Percentiles rank a stretch among this genome's conserved stretches.
Conservation (phyloP, 768 basidiomycete species). For the Suillus alpinus region DNA sequence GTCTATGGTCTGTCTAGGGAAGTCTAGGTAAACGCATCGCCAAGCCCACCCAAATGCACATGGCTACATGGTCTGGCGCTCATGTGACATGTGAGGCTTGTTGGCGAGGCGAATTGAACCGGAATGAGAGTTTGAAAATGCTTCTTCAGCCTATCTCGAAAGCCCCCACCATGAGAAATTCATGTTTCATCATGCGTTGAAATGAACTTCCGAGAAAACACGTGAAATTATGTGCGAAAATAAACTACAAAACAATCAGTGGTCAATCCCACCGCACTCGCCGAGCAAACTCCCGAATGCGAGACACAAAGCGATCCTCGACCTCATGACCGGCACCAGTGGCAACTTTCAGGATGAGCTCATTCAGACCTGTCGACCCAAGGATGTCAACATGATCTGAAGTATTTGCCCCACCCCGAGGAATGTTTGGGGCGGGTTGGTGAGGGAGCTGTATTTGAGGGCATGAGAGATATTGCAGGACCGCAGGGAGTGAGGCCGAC, state of each 20-base stretch:
- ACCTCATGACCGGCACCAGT: constrained; percentile 79
- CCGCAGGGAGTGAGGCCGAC: constrained; percentile 12
- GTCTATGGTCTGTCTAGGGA: not conserved
- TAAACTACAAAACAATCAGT: not conserved
- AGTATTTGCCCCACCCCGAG: constrained; percentile 88
- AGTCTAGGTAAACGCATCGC: not conserved
- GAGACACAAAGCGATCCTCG: constrained; percentile 66
- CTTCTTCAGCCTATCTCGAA: not conserved
- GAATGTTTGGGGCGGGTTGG: constrained; percentile 66
- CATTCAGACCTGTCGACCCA: constrained; percentile 78
- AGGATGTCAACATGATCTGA: constrained; percentile 88
- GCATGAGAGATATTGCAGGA: not conserved
- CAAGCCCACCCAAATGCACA: not conserved
- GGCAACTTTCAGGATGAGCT: constrained; percentile 87
- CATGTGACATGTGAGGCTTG: not conserved
- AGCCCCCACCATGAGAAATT: not conserved
- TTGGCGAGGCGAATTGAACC: not conserved
- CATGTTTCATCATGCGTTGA: not conserved
- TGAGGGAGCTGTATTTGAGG: constrained; percentile 65
- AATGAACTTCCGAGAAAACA: not conserved
- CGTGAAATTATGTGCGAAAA: not conserved
- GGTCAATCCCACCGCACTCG: constrained; percentile 76
- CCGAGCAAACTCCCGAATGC: constrained; percentile 72
- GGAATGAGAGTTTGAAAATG: not conserved
- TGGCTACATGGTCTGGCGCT: not conserved